Percentiles rank a stretch among this genome's conserved stretches.
Conservation (phyloP, 345 rosid genomes). For the Sisymbrium irio region DNA sequence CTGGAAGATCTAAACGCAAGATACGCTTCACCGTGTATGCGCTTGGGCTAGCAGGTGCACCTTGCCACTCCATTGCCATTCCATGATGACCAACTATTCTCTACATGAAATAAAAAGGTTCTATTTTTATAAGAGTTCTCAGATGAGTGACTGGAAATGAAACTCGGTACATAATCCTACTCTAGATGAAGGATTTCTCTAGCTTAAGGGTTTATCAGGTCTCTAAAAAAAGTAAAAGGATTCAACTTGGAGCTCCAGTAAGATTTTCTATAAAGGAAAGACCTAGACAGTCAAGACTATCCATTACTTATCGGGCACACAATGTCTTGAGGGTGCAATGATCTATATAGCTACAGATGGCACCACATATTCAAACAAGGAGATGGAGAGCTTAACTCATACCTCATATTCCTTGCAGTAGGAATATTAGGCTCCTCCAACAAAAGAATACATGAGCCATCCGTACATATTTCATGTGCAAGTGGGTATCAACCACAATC, state of each 20-base stretch:
- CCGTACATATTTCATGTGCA: conserved; percentile 29
- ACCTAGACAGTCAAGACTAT: not conserved
- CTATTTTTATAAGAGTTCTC: not conserved
- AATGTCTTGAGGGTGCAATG: conserved; percentile 7
- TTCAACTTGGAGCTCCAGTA: not conserved
- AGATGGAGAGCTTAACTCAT: conserved; percentile 30
- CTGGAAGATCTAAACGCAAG: conserved; percentile 98
- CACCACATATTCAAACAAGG: conserved; percentile 29
- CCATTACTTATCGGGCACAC: not conserved
- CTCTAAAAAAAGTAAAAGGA: not conserved
- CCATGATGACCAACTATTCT: conserved; percentile 85
- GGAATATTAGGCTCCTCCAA: conserved; percentile 34
- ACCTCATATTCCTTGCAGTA: conserved; percentile 39
- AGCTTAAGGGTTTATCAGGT: conserved; percentile 7
- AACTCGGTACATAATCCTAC: not conserved
- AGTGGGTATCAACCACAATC: conserved; percentile 29
- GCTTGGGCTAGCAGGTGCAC: conserved; percentile 94
- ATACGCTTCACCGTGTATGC: conserved; percentile 90
- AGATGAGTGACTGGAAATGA: not conserved
- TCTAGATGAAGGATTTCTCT: too few species aligned
- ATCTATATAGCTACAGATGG: conserved; percentile 26
- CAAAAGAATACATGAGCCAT: conserved; percentile 32
- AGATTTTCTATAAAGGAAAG: not conserved
- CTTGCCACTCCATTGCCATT: conserved; percentile 99
- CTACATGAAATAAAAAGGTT: conserved; percentile 39